Conservation (phyloP, 1,284 basidiomycete genomes). For the Malassezia slooffiae region DNA sequence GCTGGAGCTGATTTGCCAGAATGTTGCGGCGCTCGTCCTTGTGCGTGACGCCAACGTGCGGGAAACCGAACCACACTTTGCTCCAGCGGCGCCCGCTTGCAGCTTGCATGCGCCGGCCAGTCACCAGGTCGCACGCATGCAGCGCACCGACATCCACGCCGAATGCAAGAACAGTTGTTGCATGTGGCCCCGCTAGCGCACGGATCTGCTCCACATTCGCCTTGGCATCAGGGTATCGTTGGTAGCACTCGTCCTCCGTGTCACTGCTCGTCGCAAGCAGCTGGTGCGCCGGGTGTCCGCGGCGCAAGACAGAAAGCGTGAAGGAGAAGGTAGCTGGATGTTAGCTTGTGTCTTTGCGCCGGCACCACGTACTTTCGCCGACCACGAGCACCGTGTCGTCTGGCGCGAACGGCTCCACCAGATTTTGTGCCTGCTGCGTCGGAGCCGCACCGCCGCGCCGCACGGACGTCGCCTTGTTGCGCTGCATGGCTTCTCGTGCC, state of each 20-base stretch:
- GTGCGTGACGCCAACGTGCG: slow-evolving; percentile 90
- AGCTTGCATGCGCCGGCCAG: slow-evolving; percentile 14
- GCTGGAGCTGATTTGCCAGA: slow-evolving; percentile 73
- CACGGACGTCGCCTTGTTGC: slow-evolving; percentile 42
- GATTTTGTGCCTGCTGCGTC: neutral
- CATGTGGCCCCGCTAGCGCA: slow-evolving; percentile 33
- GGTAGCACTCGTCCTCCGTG: slow-evolving; percentile 61
- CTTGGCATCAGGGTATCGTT: slow-evolving; percentile 72
- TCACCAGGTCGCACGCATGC: slow-evolving; percentile 53
- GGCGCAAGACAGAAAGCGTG: slow-evolving; percentile 59
- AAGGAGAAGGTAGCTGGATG: slow-evolving; percentile 71
- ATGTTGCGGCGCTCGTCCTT: slow-evolving; percentile 90
- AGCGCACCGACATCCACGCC: slow-evolving; percentile 71
- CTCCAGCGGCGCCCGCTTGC: slow-evolving; percentile 54
- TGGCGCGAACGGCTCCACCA: slow-evolving; percentile 58
- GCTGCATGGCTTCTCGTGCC: slow-evolving; percentile 18
- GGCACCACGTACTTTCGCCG: slow-evolving; percentile 62
- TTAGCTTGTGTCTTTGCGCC: neutral
- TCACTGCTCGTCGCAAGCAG: slow-evolving; percentile 83
- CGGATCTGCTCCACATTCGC: slow-evolving; percentile 53
- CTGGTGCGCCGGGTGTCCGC: slow-evolving; percentile 54
- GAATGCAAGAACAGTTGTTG: slow-evolving; percentile 65
- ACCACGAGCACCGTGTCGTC: slow-evolving; percentile 74
- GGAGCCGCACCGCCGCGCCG: neutral
- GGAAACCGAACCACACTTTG: slow-evolving; percentile 86